phyloP scores from a whole-genome alignment of 1,139 yeast species.

The Geotrichum cucujoidarum region DNA sequence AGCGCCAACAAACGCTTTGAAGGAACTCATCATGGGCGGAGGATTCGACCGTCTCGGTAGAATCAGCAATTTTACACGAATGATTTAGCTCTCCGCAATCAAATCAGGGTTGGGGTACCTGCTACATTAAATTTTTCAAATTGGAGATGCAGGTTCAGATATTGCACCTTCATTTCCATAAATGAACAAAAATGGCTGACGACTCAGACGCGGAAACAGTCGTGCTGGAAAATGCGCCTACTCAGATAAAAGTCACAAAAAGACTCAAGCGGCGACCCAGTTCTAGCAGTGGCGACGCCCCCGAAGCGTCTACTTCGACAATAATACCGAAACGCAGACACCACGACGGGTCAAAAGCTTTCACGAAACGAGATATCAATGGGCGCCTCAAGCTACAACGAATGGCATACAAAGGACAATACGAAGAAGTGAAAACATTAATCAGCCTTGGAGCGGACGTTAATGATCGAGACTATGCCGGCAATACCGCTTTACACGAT shows the following conservation, averaged over 20 bases:
- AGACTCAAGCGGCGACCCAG: conserved; percentile 23
- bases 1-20: conserved; percentile 14
- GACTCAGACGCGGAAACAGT: conserved; percentile 37
- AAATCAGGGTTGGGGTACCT: too few species aligned
- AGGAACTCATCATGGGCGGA: conserved; percentile 3
- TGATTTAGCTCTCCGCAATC: too few species aligned
- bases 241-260: conserved; percentile 20
- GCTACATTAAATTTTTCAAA: too few species aligned
- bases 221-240: conserved; percentile 26
- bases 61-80: too few species aligned
- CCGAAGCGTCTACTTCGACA: neutral
- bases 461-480: conserved; percentile 85
- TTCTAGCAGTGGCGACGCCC: neutral
- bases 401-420: conserved; percentile 77
- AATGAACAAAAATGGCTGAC: too few species aligned
- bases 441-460: conserved; percentile 63
- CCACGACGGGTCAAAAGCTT: neutral
- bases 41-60: neutral
- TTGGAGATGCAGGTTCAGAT: too few species aligned
- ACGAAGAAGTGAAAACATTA: conserved; percentile 53
- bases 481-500: conserved; percentile 83
- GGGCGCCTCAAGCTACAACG: conserved; percentile 77
- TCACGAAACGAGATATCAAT: conserved; percentile 58
- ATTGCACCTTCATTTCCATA: too few species aligned
- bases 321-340: neutral